Conservation (phyloP, 768 basidiomycete species). For the Termitomyces sp. region DNA sequence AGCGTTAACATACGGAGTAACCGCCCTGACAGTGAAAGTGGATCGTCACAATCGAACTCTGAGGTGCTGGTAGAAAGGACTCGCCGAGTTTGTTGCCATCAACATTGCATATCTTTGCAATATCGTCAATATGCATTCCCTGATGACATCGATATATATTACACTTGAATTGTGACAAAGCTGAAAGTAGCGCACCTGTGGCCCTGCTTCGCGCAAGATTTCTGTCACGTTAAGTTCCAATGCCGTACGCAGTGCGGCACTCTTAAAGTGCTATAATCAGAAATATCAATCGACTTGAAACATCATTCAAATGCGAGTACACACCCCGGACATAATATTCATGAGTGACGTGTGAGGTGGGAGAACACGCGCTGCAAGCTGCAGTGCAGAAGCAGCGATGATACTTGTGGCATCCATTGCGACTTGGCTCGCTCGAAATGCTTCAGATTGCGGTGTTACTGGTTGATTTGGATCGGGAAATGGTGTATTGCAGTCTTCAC, state of each 20-base stretch:
- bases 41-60: neutral
- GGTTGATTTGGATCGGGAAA: too few relatives aligned
- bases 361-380: too few relatives aligned
- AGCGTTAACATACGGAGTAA: slow-evolving; percentile 23
- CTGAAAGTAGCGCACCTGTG: slow-evolving; percentile 15
- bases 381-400: too few relatives aligned
- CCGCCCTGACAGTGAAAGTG: slow-evolving; percentile 21
- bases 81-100: slow-evolving; percentile 30
- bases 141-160: slow-evolving; percentile 1
- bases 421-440: too few relatives aligned
- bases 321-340: too few relatives aligned
- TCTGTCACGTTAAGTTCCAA: slow-evolving; percentile 23
- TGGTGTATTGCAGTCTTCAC: too few relatives aligned
- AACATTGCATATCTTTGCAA: slow-evolving; percentile 25
- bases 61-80: neutral
- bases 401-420: too few relatives aligned
- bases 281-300: too few relatives aligned
- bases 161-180: neutral
- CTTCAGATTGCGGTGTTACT: too few relatives aligned
- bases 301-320: too few relatives aligned
- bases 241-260: slow-evolving; percentile 19
- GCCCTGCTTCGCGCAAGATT: slow-evolving; percentile 29
- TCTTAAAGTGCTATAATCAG: slow-evolving; percentile 10
- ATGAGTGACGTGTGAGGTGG: too few relatives aligned
- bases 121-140: slow-evolving; percentile 15